Percentiles rank a stretch among this genome's conserved stretches.
Conservation (phyloP, 768 basidiomycete genomes). For the Amanita molliuscula region DNA sequence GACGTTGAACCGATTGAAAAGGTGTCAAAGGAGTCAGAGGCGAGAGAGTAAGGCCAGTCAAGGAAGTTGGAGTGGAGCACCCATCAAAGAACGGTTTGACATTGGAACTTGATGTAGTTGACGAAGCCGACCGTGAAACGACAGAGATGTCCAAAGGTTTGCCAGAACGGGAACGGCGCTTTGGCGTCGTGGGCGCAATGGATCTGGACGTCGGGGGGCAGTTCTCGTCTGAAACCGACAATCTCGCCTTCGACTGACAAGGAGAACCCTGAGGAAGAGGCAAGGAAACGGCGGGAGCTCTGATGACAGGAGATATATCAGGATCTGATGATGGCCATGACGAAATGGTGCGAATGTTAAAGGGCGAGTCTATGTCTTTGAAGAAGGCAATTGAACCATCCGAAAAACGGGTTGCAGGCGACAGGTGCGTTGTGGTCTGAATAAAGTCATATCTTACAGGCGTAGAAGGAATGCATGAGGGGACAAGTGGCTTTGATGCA, state of each 20-base stretch:
- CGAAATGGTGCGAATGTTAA: background rate
- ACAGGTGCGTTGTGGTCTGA: background rate
- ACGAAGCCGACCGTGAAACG: background rate
- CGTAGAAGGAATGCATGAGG: background rate
- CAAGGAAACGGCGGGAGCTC: slow-evolving; percentile 9
- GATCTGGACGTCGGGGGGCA: background rate
- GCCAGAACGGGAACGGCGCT: background rate
- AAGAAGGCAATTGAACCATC: slow-evolving; percentile 2
- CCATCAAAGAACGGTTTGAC: background rate
- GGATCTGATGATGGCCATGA: slow-evolving; percentile 11
- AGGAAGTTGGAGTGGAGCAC: slow-evolving; percentile 3
- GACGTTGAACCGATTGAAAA: background rate
- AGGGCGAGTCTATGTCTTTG: slow-evolving; percentile 3
- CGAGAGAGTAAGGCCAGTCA: slow-evolving; percentile 10
- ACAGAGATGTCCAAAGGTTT: background rate
- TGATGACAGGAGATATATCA: slow-evolving; percentile 22
- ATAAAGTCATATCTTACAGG: slow-evolving; percentile 1
- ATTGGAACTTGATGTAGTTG: background rate
- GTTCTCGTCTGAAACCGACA: background rate
- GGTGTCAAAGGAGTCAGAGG: slow-evolving; percentile 20
- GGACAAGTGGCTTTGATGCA: slow-evolving; percentile 2
- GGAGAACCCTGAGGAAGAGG: background rate
- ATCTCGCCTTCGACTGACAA: background rate
- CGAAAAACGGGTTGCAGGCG: slow-evolving; percentile 1
- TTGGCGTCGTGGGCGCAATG: background rate